Percentiles rank a stretch among this genome's conserved stretches.
Conservation (phyloP, 306 rosid genomes). For the Acacia confusa region DNA sequence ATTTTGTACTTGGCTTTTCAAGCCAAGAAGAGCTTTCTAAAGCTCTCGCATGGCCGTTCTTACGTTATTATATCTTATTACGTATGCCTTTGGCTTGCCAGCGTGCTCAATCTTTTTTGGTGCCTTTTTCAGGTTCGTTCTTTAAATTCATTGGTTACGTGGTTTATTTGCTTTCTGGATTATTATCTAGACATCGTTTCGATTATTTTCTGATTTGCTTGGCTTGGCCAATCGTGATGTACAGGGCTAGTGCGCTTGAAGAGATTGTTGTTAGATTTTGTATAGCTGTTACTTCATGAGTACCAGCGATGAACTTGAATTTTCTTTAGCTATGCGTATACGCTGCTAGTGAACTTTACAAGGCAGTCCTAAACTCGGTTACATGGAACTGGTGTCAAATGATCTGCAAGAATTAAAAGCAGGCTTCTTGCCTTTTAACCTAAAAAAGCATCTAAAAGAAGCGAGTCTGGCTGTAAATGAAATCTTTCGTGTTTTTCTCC, state of each 20-base stretch:
- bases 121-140: slow-evolving; percentile 72
- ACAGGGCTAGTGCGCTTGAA: background rate
- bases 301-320: background rate
- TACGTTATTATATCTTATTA: slow-evolving; percentile 44
- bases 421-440: background rate
- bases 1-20: slow-evolving; percentile 43
- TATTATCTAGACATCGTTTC: background rate
- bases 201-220: background rate
- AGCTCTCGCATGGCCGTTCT: slow-evolving; percentile 47
- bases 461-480: background rate
- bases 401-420: background rate
- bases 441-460: background rate
- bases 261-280: background rate
- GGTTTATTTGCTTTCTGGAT: background rate
- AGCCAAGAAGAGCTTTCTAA: slow-evolving; percentile 36
- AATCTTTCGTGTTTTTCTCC: background rate
- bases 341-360: background rate
- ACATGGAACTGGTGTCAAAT: background rate
- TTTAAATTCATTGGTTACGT: background rate
- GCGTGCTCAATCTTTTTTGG: slow-evolving; percentile 62
- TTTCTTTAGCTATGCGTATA: background rate
- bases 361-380: background rate
- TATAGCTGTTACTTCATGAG: background rate
- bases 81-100: slow-evolving; percentile 46
- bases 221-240: background rate